Base-by-base conservation (phyloP, 768 basidiomycete species). In the Russula virescens region DNA sequence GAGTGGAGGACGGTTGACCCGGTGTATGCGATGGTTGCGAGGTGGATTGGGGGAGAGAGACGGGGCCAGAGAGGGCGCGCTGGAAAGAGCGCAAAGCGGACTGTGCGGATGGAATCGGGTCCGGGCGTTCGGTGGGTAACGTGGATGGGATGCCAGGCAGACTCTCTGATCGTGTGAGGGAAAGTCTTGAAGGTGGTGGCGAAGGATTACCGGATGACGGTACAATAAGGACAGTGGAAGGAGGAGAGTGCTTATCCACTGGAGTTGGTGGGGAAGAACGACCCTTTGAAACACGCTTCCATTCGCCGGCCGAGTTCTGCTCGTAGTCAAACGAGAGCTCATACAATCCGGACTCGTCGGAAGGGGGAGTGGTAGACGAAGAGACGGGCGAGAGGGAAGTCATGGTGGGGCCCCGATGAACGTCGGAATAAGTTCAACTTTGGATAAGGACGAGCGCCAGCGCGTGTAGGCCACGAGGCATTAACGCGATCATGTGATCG, bases 281-380 rank as follows among this genome's bases (percentile, higher is more conserved):
- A 43, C 81, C 80, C 69, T 84, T 85, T 7, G 83, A 82, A 19
- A 80, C 76, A 14, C 86, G 82, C 50, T 84, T 75, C 59, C 77
- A 75, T 61, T 85, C 79, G 8, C 85, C 85, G 9, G 81, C 75
- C 13, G 77, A 74, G 74, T 84, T 82, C 48, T 75, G 76, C 65
- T 81, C 77, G 63, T 85, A 88, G 67, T 84, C 83, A 71, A 88
- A 87, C 8, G 84, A 86, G 55, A 87, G 80, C 68, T 86, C 85
- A 63, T 83, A 82, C 58, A 82, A 74, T 14, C 81, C 82, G 1
- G 83, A 83, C 65, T 84, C 84, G 69, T 85, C 83, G 25, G 84
- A 85, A 58, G 73, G 71, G 2, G 78, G 74, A 2, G 74, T 63
- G 40, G 48, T 54, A 0, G 58, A 71, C n/a, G 71, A 71, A 3